phyloP scores from a whole-genome alignment of 805 yeast genomes.

The Metschnikowia shivogae region DNA sequence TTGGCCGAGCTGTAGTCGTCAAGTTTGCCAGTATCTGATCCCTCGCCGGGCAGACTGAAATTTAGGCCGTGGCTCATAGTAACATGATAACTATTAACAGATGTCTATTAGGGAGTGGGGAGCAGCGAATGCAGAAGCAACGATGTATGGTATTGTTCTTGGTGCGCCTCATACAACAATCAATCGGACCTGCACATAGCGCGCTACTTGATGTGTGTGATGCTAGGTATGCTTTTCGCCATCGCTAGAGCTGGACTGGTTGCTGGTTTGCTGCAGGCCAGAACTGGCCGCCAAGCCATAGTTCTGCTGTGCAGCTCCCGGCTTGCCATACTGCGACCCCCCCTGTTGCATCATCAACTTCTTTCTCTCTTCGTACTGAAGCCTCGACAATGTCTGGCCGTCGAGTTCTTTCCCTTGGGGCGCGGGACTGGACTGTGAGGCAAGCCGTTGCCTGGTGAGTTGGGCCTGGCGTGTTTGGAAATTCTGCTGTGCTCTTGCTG shows the following conservation, averaged over 20 bases:
- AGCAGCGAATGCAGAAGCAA: not conserved
- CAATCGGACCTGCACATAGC: not conserved
- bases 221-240: not conserved
- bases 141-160: not conserved
- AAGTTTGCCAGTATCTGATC: not conserved
- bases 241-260: slow-evolving; percentile 1
- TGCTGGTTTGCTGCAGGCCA: not conserved
- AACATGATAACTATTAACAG: not conserved
- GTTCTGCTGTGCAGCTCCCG: not conserved
- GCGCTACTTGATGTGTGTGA: not conserved
- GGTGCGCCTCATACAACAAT: not conserved
- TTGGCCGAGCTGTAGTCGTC: not conserved
- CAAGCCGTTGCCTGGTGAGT: slow-evolving; percentile 10
- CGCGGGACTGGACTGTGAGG: slow-evolving; percentile 10
- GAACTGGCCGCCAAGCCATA: not conserved
- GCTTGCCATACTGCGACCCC: slow-evolving; percentile 10
- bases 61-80: slow-evolving; percentile 1
- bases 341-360: slow-evolving; percentile 30
- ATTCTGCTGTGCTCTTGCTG: slow-evolving; percentile 11
- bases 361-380: slow-evolving; percentile 37
- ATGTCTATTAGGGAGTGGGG: too few species aligned
- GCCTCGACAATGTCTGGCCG: slow-evolving; percentile 23
- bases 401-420: slow-evolving; percentile 17
- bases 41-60: not conserved
- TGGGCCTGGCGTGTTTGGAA: slow-evolving; percentile 15